These are phyloP conservation scores for Entonaema liquescens DNA, from an alignment of 495 filamentous ascomycete species.

Conservation along the genomic window DNA sequence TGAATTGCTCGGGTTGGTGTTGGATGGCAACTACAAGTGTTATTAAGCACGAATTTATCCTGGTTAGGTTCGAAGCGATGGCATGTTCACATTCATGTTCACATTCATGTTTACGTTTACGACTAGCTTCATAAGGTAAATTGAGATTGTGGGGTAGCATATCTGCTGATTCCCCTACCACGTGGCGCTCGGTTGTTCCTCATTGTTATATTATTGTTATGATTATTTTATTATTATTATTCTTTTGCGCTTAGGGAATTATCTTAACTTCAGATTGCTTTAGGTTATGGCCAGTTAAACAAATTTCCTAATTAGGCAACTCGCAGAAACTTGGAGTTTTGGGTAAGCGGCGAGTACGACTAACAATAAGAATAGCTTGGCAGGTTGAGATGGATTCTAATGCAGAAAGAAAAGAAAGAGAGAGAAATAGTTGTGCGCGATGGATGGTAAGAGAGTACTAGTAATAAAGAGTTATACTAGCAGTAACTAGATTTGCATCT, in stretches of 20 bases:
- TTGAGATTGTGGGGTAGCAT: slow-evolving; percentile 36
- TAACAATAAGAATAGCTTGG: background rate
- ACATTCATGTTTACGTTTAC: too few relatives aligned
- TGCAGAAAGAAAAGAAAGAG: background rate
- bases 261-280: background rate
- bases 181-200: slow-evolving; percentile 27
- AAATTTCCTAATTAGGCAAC: slow-evolving; percentile 30
- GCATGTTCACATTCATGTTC: too few relatives aligned
- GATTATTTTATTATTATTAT: background rate
- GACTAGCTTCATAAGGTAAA: slow-evolving; percentile 29
- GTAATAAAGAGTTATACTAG: slow-evolving; percentile 12
- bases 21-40: background rate
- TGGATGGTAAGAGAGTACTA: background rate
- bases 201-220: slow-evolving; percentile 12
- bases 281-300: background rate
- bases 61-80: background rate
- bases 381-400: background rate
- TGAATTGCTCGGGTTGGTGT: background rate
- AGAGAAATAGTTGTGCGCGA: background rate
- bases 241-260: slow-evolving; percentile 3
- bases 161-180: slow-evolving; percentile 26
- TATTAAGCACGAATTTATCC: background rate
- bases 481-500: slow-evolving; percentile 23
- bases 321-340: slow-evolving; percentile 19
- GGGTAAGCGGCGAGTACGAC: background rate